Evolutionary conservation across 2,329 filamentous ascomycete species (phyloP), one percentile per base, ranked within the genome.

Genomic region (Neopestalotiopsis clavispora): DNA sequence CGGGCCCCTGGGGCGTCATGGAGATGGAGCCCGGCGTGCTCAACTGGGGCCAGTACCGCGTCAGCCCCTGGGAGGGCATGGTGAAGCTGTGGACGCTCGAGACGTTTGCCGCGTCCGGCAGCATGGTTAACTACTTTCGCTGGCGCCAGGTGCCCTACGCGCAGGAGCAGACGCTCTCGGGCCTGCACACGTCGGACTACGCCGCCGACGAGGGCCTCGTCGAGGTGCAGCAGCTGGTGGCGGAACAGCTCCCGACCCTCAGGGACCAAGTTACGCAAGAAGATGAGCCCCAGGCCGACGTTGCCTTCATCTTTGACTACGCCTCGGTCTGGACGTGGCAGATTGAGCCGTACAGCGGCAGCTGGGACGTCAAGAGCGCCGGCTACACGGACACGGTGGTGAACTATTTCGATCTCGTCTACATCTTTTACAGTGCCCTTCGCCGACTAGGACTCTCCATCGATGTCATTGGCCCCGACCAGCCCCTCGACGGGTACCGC

Each of bases 21-120:
- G 73, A 74, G 52, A 73, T 74, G 73, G 66, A 74, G 58, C 73
- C 73, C 3, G 73, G 73, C n/a, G 67, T 74, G 32, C 72, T 74
- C 17, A 74, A 74, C 65, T 74, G 73, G 73, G 69, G 71, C 34
- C 67, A 69, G 49, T 73, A 70, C 59, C 69, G 73, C 14, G 73
- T 74, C 14, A 70, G 69, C 3, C 73, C 73, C 3, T 59, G 42
- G 56, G 68, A 67, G 34, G 73, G 73, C 4, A 74, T 74, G 72
- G 70, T 73, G n/a, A 61, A 70, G 9, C 73, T 74, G 28, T 74
- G 73, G 73, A 71, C 72, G 20, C 69, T 72, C 49, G 72, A 74
- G 68, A 71, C 70, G 4, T 74, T 71, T 42, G 73, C 72, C 1
- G 72, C 70, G 2, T 68, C 68, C 5, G 73, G 73, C 10, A 70